Percentiles rank a stretch among this genome's conserved stretches.
These are phyloP conservation scores for Emmonsia crescens DNA, from an alignment of 2,329 filamentous ascomycete species.

Conservation along the genomic window DNA sequence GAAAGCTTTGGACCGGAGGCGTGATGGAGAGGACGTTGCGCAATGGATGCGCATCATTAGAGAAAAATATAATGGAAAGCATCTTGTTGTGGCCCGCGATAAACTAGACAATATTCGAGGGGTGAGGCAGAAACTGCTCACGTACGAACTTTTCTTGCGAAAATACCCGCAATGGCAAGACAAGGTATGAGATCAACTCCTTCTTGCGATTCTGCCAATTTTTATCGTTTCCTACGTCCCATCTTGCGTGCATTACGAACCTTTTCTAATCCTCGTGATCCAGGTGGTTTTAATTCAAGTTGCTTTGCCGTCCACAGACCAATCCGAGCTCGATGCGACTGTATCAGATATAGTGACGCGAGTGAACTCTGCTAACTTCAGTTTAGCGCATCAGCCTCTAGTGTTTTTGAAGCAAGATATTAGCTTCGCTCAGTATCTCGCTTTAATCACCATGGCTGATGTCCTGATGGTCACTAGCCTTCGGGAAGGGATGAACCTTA, in stretches of 20 bases:
- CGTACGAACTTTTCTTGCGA: slow-evolving; percentile 88
- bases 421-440: slow-evolving; percentile 84
- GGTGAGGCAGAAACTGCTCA: slow-evolving; percentile 83
- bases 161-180: slow-evolving; percentile 85
- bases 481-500: slow-evolving; percentile 94
- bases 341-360: slow-evolving; percentile 90
- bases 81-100: slow-evolving; percentile 82
- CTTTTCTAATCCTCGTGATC: neutral
- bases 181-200: slow-evolving; percentile 35
- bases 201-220: neutral
- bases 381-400: slow-evolving; percentile 68
- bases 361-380: slow-evolving; percentile 85
- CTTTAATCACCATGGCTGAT: slow-evolving; percentile 78
- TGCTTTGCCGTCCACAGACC: slow-evolving; percentile 79
- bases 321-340: slow-evolving; percentile 73
- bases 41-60: slow-evolving; percentile 71
- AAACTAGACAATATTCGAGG: slow-evolving; percentile 90
- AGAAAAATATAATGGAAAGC: slow-evolving; percentile 78
- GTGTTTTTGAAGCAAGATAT: slow-evolving; percentile 95
- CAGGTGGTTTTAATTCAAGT: slow-evolving; percentile 85
- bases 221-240: neutral
- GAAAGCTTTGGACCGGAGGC: slow-evolving; percentile 58
- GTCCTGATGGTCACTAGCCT: slow-evolving; percentile 89
- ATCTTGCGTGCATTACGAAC: neutral
- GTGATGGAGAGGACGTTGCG: slow-evolving; percentile 60